phyloP scores from a whole-genome alignment of 805 yeast genomes.

The Candida silvatica region DNA sequence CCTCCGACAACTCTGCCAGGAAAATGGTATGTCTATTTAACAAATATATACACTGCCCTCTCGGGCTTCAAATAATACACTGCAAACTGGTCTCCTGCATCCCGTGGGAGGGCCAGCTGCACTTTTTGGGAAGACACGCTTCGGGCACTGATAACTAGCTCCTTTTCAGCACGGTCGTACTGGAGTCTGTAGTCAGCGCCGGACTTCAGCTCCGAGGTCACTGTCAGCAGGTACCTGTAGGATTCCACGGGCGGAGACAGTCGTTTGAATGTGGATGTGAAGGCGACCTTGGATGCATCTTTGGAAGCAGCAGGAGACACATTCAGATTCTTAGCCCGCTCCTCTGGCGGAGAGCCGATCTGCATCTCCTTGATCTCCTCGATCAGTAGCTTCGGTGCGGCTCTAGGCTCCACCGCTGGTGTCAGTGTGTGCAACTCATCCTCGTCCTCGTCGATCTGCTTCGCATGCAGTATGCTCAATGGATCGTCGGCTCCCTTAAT shows the following conservation, averaged over 20 bases:
- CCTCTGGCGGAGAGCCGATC: not conserved
- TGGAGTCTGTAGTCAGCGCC: conserved; percentile 27
- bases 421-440: conserved; percentile 1
- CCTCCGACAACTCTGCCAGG: too few species aligned
- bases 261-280: conserved; percentile 11
- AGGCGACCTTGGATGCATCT: conserved; percentile 9
- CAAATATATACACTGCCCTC: conserved; percentile 6
- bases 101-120: conserved; percentile 22
- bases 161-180: conserved; percentile 20
- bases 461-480: conserved; percentile 34
- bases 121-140: conserved; percentile 6
- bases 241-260: conserved; percentile 14
- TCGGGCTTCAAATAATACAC: conserved; percentile 5
- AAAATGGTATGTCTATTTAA: conserved; percentile 8
- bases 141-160: conserved; percentile 26
- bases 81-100: conserved; percentile 16
- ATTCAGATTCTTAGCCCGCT: too few species aligned
- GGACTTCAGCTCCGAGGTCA: conserved; percentile 20
- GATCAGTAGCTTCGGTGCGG: conserved; percentile 34
- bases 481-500: conserved; percentile 36
- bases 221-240: conserved; percentile 11
- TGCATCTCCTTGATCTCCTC: conserved; percentile 39
- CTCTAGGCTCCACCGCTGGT: not conserved
- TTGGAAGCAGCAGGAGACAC: too few species aligned
- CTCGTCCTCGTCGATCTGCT: conserved; percentile 16